Conservation (phyloP, 2,329 filamentous ascomycete genomes). For the Claviceps purpurea region DNA sequence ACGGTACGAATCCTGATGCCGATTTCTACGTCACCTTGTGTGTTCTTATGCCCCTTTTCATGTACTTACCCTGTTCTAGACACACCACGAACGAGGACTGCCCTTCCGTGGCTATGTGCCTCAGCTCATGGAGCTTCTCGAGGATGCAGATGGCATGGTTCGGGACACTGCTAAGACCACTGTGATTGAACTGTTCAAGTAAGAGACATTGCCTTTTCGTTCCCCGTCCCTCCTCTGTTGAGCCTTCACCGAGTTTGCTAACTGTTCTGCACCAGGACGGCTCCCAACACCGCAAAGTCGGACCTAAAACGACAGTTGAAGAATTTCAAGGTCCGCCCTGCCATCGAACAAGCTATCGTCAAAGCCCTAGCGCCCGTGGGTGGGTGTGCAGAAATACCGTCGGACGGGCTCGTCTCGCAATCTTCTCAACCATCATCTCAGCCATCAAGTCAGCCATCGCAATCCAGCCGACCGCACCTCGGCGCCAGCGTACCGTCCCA, state of each 20-base stretch:
- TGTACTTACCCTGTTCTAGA: constrained; percentile 30
- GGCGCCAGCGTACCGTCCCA: constrained; percentile 38
- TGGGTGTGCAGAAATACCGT: constrained; percentile 27
- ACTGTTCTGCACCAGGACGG: constrained; percentile 37
- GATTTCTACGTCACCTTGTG: background rate
- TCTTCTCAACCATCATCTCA: background rate
- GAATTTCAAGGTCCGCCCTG: constrained; percentile 71
- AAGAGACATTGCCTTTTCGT: constrained; percentile 6
- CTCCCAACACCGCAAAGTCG: constrained; percentile 70
- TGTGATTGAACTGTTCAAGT: constrained; percentile 79
- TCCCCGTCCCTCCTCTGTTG: no score
- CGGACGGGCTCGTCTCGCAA: constrained; percentile 21
- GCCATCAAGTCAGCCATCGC: constrained; percentile 4
- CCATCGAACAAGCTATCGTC: constrained; percentile 72
- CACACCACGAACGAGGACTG: constrained; percentile 67
- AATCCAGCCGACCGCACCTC: constrained; percentile 29
- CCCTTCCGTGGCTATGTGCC: constrained; percentile 77
- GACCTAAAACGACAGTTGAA: constrained; percentile 80
- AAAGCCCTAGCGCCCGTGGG: constrained; percentile 51
- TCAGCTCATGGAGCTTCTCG: constrained; percentile 69
- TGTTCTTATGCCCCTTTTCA: background rate
- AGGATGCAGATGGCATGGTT: constrained; percentile 80
- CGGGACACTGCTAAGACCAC: constrained; percentile 72
- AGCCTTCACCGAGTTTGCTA: background rate
- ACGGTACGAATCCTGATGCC: constrained; percentile 35